Evolutionary conservation across 805 yeast species (phyloP).

Genomic region (Ogataea henricii): DNA sequence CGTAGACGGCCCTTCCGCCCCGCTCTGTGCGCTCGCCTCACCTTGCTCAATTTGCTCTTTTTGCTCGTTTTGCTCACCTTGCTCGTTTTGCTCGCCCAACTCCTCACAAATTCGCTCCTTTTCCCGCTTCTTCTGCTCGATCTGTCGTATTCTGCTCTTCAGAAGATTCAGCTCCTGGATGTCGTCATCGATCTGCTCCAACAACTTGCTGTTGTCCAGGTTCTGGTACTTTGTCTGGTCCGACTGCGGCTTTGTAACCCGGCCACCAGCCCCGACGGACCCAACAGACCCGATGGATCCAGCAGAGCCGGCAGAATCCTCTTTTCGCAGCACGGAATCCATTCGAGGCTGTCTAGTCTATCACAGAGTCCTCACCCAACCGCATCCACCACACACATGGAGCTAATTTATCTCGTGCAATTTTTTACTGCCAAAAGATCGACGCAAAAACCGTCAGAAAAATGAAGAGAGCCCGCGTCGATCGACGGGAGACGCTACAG

Average conservation of each 20-base stretch:
- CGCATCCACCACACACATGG: too few species aligned
- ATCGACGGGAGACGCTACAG: too few species aligned
- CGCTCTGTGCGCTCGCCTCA: conserved; percentile 2
- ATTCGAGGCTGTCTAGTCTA: background rate
- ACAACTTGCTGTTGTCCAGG: conserved; percentile 33
- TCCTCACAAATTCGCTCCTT: conserved; percentile 15
- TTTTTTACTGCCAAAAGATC: background rate
- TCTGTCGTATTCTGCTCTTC: conserved; percentile 32
- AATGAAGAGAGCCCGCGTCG: background rate
- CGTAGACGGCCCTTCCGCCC: too few species aligned
- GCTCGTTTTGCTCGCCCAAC: conserved; percentile 3
- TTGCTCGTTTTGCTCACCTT: background rate
- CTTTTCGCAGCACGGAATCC: background rate
- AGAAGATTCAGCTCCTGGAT: conserved; percentile 43
- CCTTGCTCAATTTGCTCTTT: background rate
- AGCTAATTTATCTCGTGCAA: background rate
- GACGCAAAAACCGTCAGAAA: background rate
- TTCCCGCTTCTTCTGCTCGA: conserved; percentile 19
- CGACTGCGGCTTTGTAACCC: background rate
- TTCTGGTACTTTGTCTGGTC: conserved; percentile 28
- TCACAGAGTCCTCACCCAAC: too few species aligned
- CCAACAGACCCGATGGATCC: too few species aligned
- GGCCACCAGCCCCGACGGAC: background rate
- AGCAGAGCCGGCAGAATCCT: too few species aligned
- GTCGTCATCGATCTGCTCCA: conserved; percentile 46